These are phyloP conservation scores for Paecilomyces sp. DNA, from an alignment of 2,329 filamentous ascomycete species.

Conservation along the genomic window DNA sequence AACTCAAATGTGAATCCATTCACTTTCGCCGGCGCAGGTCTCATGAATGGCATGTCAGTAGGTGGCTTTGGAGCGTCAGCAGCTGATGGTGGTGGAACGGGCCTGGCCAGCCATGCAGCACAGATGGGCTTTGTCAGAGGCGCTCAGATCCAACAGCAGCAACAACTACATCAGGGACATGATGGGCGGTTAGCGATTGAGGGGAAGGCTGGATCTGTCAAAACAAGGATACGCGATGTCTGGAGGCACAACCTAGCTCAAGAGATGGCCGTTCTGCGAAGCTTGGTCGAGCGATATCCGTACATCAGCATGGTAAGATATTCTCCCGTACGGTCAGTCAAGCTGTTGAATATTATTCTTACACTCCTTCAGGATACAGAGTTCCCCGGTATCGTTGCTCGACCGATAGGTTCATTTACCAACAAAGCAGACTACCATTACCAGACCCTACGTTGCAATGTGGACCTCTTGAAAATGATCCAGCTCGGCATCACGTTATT, in stretches of 20 bases:
- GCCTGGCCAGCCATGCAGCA: conserved; percentile 78
- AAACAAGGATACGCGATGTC: conserved; percentile 85
- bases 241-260: conserved; percentile 89
- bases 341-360: conserved; percentile 8
- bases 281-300: conserved; percentile 81
- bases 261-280: conserved; percentile 79
- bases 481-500: conserved; percentile 94
- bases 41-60: conserved; percentile 50
- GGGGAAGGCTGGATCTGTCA: conserved; percentile 52
- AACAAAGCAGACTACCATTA: conserved; percentile 98
- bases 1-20: conserved; percentile 65
- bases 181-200: conserved; percentile 49
- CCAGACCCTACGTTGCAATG: conserved; percentile 93
- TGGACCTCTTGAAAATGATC: conserved; percentile 95
- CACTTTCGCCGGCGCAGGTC: conserved; percentile 41
- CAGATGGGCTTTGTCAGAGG: conserved; percentile 81
- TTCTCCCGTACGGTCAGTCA: conserved; percentile 27
- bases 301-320: conserved; percentile 86
- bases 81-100: conserved; percentile 54
- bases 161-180: conserved; percentile 43
- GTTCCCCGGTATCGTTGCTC: conserved; percentile 93
- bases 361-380: conserved; percentile 69
- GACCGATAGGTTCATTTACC: conserved; percentile 88
- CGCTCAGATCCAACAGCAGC: conserved; percentile 56
- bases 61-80: conserved; percentile 49